phyloP scores from a whole-genome alignment of 2,329 filamentous ascomycete genomes.

The Incumbomyces lentus region DNA sequence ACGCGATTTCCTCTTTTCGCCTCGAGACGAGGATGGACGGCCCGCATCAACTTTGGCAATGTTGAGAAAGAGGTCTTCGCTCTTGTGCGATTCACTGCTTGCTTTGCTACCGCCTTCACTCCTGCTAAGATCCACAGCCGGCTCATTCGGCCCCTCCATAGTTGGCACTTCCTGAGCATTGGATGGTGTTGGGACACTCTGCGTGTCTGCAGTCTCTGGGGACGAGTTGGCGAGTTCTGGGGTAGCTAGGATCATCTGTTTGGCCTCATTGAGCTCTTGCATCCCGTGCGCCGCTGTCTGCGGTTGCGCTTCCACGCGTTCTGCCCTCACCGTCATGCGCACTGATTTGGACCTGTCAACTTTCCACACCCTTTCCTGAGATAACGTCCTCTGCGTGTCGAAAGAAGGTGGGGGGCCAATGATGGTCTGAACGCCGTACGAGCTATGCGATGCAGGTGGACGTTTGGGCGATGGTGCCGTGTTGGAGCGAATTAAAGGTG shows the following conservation, averaged over 20 bases:
- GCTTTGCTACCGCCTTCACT: slow-evolving; percentile 23
- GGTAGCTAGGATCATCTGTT: background rate
- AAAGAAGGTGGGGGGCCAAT: slow-evolving; percentile 42
- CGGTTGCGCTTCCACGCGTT: background rate
- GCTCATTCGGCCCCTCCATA: slow-evolving; percentile 23
- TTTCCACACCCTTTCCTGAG: slow-evolving; percentile 25
- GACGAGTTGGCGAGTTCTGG: background rate
- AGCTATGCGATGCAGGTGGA: slow-evolving; percentile 39
- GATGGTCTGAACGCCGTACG: slow-evolving; percentile 41
- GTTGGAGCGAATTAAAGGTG: background rate
- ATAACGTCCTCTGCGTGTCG: slow-evolving; percentile 34
- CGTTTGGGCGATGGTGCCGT: slow-evolving; percentile 22
- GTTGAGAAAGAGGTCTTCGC: slow-evolving; percentile 38
- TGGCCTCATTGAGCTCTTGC: background rate
- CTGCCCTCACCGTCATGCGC: background rate
- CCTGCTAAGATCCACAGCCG: slow-evolving; percentile 13
- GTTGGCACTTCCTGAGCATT: slow-evolving; percentile 22
- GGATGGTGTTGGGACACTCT: slow-evolving; percentile 11
- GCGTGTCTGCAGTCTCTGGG: slow-evolving; percentile 14
- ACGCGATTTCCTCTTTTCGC: slow-evolving; percentile 13
- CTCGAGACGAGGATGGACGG: slow-evolving; percentile 7
- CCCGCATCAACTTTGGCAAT: slow-evolving; percentile 33
- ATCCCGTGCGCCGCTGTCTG: background rate
- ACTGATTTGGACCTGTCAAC: slow-evolving; percentile 10
- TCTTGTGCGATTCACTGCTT: slow-evolving; percentile 28